These are phyloP conservation scores for Lactuca sativa DNA, from an alignment of 129 eudicot genomes.

Conservation along the genomic window DNA sequence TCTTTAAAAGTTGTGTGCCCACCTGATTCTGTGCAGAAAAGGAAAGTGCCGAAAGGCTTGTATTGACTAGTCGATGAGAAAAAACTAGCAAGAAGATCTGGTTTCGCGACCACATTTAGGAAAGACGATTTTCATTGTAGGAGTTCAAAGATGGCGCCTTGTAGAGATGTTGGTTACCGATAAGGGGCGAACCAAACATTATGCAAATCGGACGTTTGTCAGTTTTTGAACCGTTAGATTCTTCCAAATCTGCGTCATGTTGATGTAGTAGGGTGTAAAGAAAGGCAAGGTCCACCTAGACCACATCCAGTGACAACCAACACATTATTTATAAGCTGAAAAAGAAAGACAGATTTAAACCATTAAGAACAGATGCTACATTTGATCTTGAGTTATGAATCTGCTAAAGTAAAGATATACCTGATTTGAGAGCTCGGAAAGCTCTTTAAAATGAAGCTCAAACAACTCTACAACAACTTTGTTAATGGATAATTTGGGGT, in stretches of 20 bases:
- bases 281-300: constrained; percentile 45
- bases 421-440: constrained; percentile 11
- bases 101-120: constrained; percentile 41
- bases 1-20: constrained; percentile 42
- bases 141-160: constrained; percentile 45
- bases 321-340: constrained; percentile 20
- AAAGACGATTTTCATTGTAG: constrained; percentile 50
- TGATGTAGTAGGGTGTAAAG: constrained; percentile 48
- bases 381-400: background rate
- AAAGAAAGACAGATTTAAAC: background rate
- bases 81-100: constrained; percentile 36
- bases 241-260: constrained; percentile 21
- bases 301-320: constrained; percentile 47
- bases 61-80: constrained; percentile 25
- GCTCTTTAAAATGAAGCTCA: background rate
- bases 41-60: constrained; percentile 51
- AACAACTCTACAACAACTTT: constrained; percentile 30
- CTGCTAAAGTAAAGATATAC: constrained; percentile 3
- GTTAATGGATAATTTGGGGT: constrained; percentile 33
- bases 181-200: constrained; percentile 61
- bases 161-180: constrained; percentile 41
- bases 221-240: constrained; percentile 8
- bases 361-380: background rate
- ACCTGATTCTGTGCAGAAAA: constrained; percentile 44
- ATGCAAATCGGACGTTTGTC: constrained; percentile 45